Percentiles rank a stretch among this genome's conserved stretches.
These are phyloP conservation scores for Irpex sp. DNA, from an alignment of 1,284 basidiomycete genomes.

Conservation along the genomic window DNA sequence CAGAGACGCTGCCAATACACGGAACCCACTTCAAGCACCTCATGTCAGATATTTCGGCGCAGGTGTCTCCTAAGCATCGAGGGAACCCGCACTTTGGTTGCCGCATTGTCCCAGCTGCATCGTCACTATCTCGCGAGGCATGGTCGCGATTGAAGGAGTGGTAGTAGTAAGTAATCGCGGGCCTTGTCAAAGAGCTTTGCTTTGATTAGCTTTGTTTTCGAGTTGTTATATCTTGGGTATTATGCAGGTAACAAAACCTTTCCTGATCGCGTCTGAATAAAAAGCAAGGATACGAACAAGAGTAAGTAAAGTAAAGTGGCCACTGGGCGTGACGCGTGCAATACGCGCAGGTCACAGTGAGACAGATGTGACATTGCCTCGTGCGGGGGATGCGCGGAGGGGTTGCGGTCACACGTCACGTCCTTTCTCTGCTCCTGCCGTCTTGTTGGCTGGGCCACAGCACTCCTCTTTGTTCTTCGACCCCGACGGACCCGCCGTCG, in stretches of 20 bases:
- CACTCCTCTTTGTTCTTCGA: background rate
- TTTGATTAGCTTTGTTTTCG: background rate
- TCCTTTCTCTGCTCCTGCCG: slow-evolving; percentile 1
- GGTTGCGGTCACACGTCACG: slow-evolving; percentile 10
- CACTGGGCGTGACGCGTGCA: slow-evolving; percentile 11
- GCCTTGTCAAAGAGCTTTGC: too few relatives aligned
- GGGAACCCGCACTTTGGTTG: slow-evolving; percentile 77
- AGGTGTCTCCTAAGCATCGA: slow-evolving; percentile 12
- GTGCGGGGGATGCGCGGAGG: background rate
- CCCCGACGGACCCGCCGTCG: background rate
- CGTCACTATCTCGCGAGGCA: slow-evolving; percentile 88
- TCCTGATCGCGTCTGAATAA: background rate
- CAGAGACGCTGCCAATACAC: slow-evolving; percentile 96
- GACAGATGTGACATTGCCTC: background rate
- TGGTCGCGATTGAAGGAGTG: slow-evolving; percentile 23
- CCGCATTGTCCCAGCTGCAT: slow-evolving; percentile 94
- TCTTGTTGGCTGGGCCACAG: slow-evolving; percentile 3
- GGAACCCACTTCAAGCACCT: slow-evolving; percentile 64
- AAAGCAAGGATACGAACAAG: background rate
- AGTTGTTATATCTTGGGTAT: background rate
- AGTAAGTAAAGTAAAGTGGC: background rate
- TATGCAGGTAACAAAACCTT: too few relatives aligned
- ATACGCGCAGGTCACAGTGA: slow-evolving; percentile 9
- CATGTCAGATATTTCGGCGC: slow-evolving; percentile 16
- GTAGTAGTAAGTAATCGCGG: too few relatives aligned